Percentiles rank a stretch among this genome's conserved stretches.
Evolutionary conservation across 176 grass and related monocot genomes (phyloP).

Genomic region (Puya raimondii): DNA sequence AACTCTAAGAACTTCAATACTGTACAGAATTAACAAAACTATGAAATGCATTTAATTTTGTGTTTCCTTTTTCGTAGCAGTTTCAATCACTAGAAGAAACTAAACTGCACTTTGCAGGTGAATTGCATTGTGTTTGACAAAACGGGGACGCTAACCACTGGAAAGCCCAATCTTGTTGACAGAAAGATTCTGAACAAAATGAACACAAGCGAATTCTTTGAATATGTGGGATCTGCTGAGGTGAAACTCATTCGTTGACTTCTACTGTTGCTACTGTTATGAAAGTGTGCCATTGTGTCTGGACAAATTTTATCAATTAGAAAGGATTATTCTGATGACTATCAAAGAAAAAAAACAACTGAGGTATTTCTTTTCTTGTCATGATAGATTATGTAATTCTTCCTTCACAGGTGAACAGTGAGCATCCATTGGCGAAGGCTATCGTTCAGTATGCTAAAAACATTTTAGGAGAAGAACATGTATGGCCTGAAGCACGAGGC

Average conservation of each 20-base stretch:
- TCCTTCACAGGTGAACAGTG: constrained; percentile 67
- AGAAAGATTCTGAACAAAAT: constrained; percentile 76
- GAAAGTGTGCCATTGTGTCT: not conserved
- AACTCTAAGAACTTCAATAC: not conserved
- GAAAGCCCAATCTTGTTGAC: constrained; percentile 71
- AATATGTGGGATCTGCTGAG: constrained; percentile 58
- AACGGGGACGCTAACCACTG: constrained; percentile 85
- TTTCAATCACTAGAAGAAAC: constrained; percentile 21
- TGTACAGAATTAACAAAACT: not conserved
- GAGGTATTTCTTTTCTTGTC: not conserved
- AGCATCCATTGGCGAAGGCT: constrained; percentile 81
- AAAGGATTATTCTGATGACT: not conserved
- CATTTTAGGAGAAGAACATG: constrained; percentile 33
- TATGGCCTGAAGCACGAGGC: constrained; percentile 60
- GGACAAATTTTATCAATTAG: not conserved
- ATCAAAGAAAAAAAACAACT: not conserved
- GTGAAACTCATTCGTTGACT: constrained; percentile 18
- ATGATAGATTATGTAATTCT: not conserved
- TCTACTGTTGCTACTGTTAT: too few relatives aligned
- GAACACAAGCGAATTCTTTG: constrained; percentile 72
- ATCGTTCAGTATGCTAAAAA: constrained; percentile 71
- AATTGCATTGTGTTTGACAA: constrained; percentile 89
- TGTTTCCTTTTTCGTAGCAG: not conserved
- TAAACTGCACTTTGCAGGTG: constrained; percentile 35
- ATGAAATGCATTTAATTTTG: not conserved